Base-by-base conservation (phyloP, 2,329 filamentous ascomycete genomes). In the Colletotrichum liaoningense region DNA sequence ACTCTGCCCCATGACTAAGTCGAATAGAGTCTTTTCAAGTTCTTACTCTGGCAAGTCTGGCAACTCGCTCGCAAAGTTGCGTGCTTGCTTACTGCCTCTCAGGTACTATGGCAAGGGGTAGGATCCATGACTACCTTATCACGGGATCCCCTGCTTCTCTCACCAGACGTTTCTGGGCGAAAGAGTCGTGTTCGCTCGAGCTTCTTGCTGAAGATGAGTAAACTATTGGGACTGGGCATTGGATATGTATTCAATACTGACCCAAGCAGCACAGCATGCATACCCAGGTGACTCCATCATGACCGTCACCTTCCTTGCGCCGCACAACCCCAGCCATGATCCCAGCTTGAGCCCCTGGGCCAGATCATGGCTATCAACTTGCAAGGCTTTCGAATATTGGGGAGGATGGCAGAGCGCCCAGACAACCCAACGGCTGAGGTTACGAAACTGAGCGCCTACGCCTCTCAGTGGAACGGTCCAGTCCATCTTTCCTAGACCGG, bases 401-500 rank as follows among this genome's bases (percentile, higher is more conserved):
- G 24, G 24, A 59, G 42, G 46, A 38, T 54, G 54, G 54, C 64
- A 49, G 63, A 62, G 64, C 54, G 42, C 56, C 69, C 22, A 26
- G 30, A 30, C 30, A 52, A 58, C 58, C 58, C 22, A 54, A 62
- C 56, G 58, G 58, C 58, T 42, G 30, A 14, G 14, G 22, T 64
- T 9, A 63, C 26, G 58, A 52, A 57, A 19, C 35, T 33, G 26
- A 26, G 59, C 67, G 49, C 52, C 28, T 26, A 65, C 62, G 54
- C 54, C 62, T 30, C 54, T n/a, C 28, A 24, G 64, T 42, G 58
- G 69, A 60, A 35, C 52, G n/a, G 16, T 64, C 67, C 55, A 65
- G 56, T 49, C 70, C 55, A 70, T 65, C 59, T 65, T 56, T 65
- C 46, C 70, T 58, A 60, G 66, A 60, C 70, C 70, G 66, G 70